Base-by-base conservation (phyloP, 805 yeast genomes). In the Wickerhamiella musiphila region DNA sequence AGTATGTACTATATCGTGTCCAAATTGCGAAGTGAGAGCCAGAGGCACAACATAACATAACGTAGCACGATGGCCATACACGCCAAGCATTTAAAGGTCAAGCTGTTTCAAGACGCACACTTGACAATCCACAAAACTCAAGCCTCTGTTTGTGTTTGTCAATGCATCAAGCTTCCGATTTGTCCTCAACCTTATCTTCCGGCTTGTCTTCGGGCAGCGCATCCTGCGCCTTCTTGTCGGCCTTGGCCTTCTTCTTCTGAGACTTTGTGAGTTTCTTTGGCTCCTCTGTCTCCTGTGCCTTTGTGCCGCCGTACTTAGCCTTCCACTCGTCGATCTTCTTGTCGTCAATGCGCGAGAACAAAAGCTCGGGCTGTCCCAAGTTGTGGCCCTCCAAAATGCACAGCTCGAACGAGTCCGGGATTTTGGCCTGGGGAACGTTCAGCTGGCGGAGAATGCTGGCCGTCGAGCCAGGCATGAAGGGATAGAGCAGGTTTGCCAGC, bases 331-430 rank as follows among this genome's bases (percentile, higher is more conserved):
- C 90, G 40, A 84, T 65, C 63, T 78, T 76, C 60, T 73, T 73
- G 49, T 79, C 93, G 43, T 86, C 96, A 45, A 90, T 90, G 61
- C 94, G 73, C 50, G 66, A 68, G 67, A 90, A 90, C 59, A 90
- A 64, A 58, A 90, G 83, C 60, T 81, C 79, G 12, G 96, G 86
- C 52, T 79, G 74, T 40, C 82, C 86, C 41, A 90, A 77, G 57
- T 76, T 70, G 56, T 90, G 98, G 22, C 93, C 94, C 22, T 68
- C 69, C 45, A 63, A 58, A 43, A 90, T 63, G 29, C 73, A 68
- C 34, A 78, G 54, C 38, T 72, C 69, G 51, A 86, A 77, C 41
- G 65, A 59, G 50, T 82, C 82, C 18, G 83, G 79, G 41, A 84
- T 86, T 31, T 68, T 63, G 44, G 84, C 63, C 6, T 68, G 60